Conservation (phyloP, 2,329 filamentous ascomycete species). For the Pestalotiopsis sp. region DNA sequence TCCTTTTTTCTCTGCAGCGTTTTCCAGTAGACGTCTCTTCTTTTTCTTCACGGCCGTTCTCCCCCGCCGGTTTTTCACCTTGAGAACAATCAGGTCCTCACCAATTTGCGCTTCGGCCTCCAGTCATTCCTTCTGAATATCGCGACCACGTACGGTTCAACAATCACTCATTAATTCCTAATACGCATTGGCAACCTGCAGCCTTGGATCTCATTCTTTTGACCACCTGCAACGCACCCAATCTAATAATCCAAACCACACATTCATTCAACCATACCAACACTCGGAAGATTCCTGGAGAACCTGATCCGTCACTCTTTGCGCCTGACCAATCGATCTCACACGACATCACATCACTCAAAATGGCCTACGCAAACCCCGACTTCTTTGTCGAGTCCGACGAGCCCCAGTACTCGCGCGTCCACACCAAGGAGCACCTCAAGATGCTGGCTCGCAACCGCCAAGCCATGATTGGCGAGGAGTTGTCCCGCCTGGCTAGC, state of each 20-base stretch:
- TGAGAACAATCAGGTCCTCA: slow-evolving; percentile 23
- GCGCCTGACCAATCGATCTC: slow-evolving; percentile 22
- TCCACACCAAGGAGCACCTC: slow-evolving; percentile 74
- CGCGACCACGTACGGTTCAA: slow-evolving; percentile 42
- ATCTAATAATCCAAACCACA: slow-evolving; percentile 30
- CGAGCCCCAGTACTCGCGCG: slow-evolving; percentile 53
- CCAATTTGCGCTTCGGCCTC: slow-evolving; percentile 41
- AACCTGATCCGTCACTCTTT: slow-evolving; percentile 53
- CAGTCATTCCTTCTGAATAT: slow-evolving; percentile 56
- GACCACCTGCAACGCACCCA: slow-evolving; percentile 31
- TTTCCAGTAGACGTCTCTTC: slow-evolving; percentile 47
- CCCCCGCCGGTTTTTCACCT: slow-evolving; percentile 42
- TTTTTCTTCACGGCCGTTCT: slow-evolving; percentile 48
- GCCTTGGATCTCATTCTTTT: slow-evolving; percentile 42
- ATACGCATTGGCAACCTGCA: slow-evolving; percentile 5
- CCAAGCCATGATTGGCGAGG: slow-evolving; percentile 86
- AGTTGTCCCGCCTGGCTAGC: slow-evolving; percentile 81
- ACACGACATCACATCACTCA: slow-evolving; percentile 24
- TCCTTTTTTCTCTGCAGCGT: slow-evolving; percentile 35
- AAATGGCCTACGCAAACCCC: slow-evolving; percentile 46
- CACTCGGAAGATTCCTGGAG: slow-evolving; percentile 52
- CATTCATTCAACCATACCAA: slow-evolving; percentile 24
- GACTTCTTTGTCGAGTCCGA: slow-evolving; percentile 60
- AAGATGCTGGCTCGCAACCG: slow-evolving; percentile 79
- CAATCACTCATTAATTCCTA: slow-evolving; percentile 55